Evolutionary conservation across 257 asterid species (phyloP), one percentile per base, ranked within the genome.

Genomic region (Scutellaria baicalensis): DNA sequence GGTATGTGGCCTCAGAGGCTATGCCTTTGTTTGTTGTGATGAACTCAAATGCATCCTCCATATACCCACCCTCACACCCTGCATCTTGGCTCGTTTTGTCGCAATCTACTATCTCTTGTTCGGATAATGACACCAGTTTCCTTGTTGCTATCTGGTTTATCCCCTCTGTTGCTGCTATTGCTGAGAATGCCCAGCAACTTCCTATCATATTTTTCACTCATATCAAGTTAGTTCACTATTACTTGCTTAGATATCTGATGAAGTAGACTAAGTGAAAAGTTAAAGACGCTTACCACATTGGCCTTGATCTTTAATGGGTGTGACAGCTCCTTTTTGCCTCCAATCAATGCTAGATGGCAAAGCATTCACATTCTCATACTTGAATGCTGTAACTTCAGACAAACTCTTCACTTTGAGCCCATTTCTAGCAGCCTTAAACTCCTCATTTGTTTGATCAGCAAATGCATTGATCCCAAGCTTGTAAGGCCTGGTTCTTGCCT

Each of bases 141-240:
- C 83, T 78, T 0, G 77, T 68, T 0, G 17, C 73, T 3, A 84
- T 16, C 60, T 70, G 77, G 79, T 73, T 70, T 38, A 84, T 68
- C 6, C 89, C 83, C 80, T 85, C 85, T 0, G 54, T 70, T 6
- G 85, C 83, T 44, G 88, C 88, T 27, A 84, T 81, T 0, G 81
- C 79, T 12, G 84, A 74, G 57, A 84, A 84, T 13, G 88, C 88
- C 85, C 85, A 77, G 12, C 85, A 80, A 33, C 82, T 42, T 10
- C 80, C 83, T 77, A 66, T 9, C 2, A 27, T 27, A 27, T 27
- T 27, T 2, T 27, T 27, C 33, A 27, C 2, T 2, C 33, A 2
- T 2, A 27, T 27, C 33, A 0, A 27, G 33, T 27, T 27, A 27
- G 0, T 27, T 27, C 33, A 27, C 33, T 27, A 1, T 27, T 27